Conservation (phyloP, 805 yeast species). For the Candida maesae region DNA sequence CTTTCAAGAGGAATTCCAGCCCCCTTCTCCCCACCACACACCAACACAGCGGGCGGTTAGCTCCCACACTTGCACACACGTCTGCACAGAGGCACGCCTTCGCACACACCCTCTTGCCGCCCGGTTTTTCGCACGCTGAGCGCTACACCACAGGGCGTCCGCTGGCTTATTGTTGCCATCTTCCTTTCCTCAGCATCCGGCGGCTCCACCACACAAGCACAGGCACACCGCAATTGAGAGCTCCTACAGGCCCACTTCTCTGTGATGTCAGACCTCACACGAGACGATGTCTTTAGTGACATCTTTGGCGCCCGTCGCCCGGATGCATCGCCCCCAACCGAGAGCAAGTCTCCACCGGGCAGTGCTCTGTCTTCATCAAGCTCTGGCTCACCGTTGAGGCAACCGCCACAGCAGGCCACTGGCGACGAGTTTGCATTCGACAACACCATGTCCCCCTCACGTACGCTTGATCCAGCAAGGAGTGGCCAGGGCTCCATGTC, state of each 20-base stretch:
- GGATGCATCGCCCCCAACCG: slow-evolving; percentile 7
- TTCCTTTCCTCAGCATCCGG: background rate
- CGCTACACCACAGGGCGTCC: too few species aligned
- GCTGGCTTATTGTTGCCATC: background rate
- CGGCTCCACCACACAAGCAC: background rate
- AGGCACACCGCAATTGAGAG: background rate
- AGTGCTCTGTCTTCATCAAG: background rate
- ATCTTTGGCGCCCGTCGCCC: slow-evolving; percentile 30
- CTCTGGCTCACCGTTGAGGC: background rate
- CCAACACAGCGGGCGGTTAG: background rate
- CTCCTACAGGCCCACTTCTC: background rate
- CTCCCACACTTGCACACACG: background rate
- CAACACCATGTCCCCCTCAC: slow-evolving; percentile 2
- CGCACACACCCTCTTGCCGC: background rate
- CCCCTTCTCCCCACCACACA: background rate
- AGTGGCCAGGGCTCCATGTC: background rate
- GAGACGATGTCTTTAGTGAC: slow-evolving; percentile 30
- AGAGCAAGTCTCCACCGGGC: background rate
- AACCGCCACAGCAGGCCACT: background rate
- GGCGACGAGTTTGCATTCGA: slow-evolving; percentile 7
- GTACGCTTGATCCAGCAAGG: slow-evolving; percentile 11
- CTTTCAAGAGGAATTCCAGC: background rate
- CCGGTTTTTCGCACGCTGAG: too few species aligned
- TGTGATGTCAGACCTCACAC: slow-evolving; percentile 6
- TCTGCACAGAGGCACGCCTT: background rate